Conservation (phyloP, 768 basidiomycete species). For the Mycena leptocephala region DNA sequence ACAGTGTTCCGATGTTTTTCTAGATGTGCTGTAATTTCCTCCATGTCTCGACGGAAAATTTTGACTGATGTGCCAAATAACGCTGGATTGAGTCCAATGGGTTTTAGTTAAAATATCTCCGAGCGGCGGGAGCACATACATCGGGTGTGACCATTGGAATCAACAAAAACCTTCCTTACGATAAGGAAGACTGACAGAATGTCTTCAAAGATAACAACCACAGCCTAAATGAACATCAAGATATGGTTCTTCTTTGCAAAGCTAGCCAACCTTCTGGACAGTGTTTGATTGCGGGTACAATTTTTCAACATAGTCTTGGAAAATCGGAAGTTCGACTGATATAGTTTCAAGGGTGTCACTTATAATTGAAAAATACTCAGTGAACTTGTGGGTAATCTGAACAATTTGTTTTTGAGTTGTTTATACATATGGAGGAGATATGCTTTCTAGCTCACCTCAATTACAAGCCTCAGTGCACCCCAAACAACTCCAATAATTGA, state of each 20-base stretch:
- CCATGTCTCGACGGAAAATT: constrained; percentile 9
- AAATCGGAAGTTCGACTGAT: constrained; percentile 28
- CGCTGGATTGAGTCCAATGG: neutral
- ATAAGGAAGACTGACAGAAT: constrained; percentile 23
- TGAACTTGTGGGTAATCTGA: constrained; percentile 25
- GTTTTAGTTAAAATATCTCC: neutral
- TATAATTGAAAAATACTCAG: constrained; percentile 22
- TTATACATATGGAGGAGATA: neutral
- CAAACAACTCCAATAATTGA: constrained; percentile 3
- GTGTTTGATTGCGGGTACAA: constrained; percentile 15
- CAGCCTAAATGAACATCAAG: neutral
- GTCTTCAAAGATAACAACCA: constrained; percentile 18
- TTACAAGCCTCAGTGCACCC: constrained; percentile 19
- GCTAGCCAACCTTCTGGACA: constrained; percentile 14
- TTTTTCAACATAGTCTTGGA: constrained; percentile 25
- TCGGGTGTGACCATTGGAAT: neutral
- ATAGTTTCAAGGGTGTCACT: constrained; percentile 29
- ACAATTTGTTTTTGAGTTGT: neutral
- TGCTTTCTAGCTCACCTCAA: neutral
- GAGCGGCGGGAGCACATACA: neutral
- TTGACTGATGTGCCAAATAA: neutral
- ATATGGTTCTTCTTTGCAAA: neutral
- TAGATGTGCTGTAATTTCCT: constrained; percentile 5
- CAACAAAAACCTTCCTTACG: neutral
- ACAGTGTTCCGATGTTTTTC: constrained; percentile 25